Base-by-base conservation (phyloP, 1,139 yeast species). In the Saccharomyces uvarum region DNA sequence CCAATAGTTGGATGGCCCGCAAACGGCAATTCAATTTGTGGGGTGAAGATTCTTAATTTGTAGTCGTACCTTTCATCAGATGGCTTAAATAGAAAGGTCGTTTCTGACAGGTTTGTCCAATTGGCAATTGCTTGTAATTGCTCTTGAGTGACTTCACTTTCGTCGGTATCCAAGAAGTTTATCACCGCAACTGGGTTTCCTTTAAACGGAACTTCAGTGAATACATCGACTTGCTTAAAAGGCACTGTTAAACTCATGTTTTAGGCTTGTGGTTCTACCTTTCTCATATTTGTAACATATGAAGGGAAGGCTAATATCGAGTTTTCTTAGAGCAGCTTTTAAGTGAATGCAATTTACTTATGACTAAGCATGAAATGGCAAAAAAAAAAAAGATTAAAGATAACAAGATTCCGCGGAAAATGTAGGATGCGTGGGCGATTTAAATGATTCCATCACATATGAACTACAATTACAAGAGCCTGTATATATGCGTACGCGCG, bases 1-100 rank as follows among this genome's bases (percentile, higher is more conserved):
- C 84, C 85, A 29, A 81, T 60, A 0, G 83, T 80, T 2, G 85
- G 85, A 60, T 81, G 85, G 0, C 86, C 85, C 0, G 84, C 84
- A 69, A 81, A 81, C 2, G 83, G 82, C 42, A 81, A 63, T 60
- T 81, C 85, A 1, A 53, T 49, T 2, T 49, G 58, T 0, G 81
- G 77, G 0, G 78, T 72, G 60, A 80, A 80, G 11, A 81, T 81
- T 27, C 83, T 68, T 7, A 80, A 66, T 53, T 65, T 70, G 65
- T 80, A 81, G 61, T 75, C 77, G 8, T 78, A 78, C 8, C 61
- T 59, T 1, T 61, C 51, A 11, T 57, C 59, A 0, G 75, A 69
- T 4, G 82, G 75, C 28, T 70, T 72, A 33, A 71, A 63, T 6
- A 80, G 68, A 59, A 81, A 80, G 0, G 82, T 77, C 0, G 84